Base-by-base conservation (phyloP, 495 filamentous ascomycete species). In the Lasiosphaeria ovina region DNA sequence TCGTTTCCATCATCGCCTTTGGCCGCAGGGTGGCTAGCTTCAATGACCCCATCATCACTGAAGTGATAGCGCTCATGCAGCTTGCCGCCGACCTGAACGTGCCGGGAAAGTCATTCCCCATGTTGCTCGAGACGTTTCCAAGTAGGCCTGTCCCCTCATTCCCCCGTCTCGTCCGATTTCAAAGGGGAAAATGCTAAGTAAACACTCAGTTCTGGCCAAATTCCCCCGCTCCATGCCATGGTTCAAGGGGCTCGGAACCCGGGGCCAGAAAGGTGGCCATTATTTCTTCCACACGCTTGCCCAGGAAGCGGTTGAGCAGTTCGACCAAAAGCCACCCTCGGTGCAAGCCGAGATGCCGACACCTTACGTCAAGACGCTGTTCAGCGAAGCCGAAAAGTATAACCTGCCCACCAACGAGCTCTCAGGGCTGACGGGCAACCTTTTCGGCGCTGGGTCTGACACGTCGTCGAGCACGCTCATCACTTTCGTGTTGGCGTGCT, bases 391-490 rank as follows among this genome's bases (percentile, higher is more conserved):
- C 16, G 66, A 76, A 24, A 79, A 77, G 35, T 74, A 82, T 61
- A 72, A 79, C 40, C 75, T 88, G 5, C 74, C 74, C 34, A 74
- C 77, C 52, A 74, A 72, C 34, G 83, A 87, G 66, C 81, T 88
- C 57, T 83, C 85, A 11, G 77, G 77, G 62, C 73, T 87, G 1
- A 83, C 81, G 0, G 84, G 83, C 3, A 85, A 83, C 44, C 73
- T 89, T 40, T 88, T 88, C 59, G 86, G 85, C 1, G 86, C 86
- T 10, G 86, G 86, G 34, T 79, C 81, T 35, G 86, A 89, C 71
- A 89, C 86, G 6, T 86, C 85, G 3, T 85, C 84, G 8, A 82
- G 82, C 42, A 87, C 86, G 0, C 72, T 89, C 33, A 80, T 84
- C 66, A 85, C 81, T 12, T 86, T 85, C 38, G 72, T 89, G 7